Percentiles rank a stretch among this genome's conserved stretches.
Conservation (phyloP, 345 rosid genomes). For the Euphorbia lathyris region DNA sequence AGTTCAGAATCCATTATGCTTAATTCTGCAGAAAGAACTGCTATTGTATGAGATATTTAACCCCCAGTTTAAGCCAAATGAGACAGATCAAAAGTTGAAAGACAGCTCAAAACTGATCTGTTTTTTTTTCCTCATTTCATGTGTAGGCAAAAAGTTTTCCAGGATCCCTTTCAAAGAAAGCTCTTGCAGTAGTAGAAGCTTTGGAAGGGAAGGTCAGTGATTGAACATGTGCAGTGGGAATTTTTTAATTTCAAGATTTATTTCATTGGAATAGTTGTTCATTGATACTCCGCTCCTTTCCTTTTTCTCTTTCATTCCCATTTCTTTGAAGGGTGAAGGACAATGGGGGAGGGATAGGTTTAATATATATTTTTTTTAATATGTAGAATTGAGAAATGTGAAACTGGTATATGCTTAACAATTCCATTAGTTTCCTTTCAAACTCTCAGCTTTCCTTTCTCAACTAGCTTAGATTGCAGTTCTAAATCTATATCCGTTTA, state of each 20-base stretch:
- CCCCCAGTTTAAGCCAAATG: conserved; percentile 5
- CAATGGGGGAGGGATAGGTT: not conserved
- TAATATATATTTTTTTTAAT: not conserved
- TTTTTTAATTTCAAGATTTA: not conserved
- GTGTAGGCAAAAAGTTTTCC: conserved; percentile 77
- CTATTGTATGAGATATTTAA: conserved; percentile 50
- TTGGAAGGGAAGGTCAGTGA: conserved; percentile 88
- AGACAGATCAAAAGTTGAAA: conserved; percentile 1
- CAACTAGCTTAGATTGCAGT: not conserved
- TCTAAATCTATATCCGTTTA: not conserved
- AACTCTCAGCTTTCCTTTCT: not conserved
- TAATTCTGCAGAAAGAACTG: conserved; percentile 58
- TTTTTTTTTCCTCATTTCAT: conserved; percentile 18
- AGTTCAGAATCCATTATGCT: conserved; percentile 45
- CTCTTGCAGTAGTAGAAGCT: conserved; percentile 64
- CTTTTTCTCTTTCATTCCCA: not conserved
- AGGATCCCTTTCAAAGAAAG: conserved; percentile 65
- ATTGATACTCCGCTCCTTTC: not conserved
- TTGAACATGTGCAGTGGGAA: conserved; percentile 9
- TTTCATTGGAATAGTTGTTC: conserved; percentile 6
- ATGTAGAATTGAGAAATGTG: not conserved
- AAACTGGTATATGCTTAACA: not conserved
- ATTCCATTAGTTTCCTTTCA: not conserved
- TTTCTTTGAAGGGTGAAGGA: not conserved
- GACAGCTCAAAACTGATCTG: not conserved